Conservation (phyloP, 1,284 basidiomycete genomes). For the Caloboletus inedulis region DNA sequence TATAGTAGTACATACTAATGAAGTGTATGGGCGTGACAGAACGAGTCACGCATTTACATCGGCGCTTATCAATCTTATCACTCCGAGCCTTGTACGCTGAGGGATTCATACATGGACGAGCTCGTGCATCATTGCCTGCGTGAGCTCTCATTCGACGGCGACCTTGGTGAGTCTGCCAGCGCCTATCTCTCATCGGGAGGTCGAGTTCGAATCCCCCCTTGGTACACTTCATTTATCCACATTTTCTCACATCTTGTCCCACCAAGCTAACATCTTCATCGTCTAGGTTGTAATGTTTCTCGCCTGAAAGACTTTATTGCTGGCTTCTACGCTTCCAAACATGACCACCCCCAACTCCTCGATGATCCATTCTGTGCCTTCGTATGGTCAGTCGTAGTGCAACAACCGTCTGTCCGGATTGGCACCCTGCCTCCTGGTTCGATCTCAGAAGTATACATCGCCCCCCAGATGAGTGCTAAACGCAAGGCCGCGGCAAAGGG, state of each 20-base stretch:
- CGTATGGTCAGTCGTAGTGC: conserved; percentile 74
- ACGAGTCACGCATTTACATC: conserved; percentile 14
- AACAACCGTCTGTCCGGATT: conserved; percentile 67
- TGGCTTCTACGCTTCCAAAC: conserved; percentile 55
- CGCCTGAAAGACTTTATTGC: conserved; percentile 66
- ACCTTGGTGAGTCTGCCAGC: conserved; percentile 53
- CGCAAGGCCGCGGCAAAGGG: conserved; percentile 59
- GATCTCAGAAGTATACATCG: conserved; percentile 67
- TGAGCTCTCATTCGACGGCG: conserved; percentile 81
- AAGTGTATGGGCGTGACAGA: not conserved
- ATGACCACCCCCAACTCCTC: conserved; percentile 48
- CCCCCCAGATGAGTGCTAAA: conserved; percentile 63
- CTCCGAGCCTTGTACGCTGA: not conserved
- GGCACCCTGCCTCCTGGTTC: conserved; percentile 59
- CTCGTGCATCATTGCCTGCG: conserved; percentile 71
- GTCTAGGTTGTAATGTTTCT: conserved; percentile 64
- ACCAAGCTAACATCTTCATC: conserved; percentile 7
- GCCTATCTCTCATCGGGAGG: conserved; percentile 20
- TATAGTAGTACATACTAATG: too few species aligned
- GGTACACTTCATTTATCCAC: conserved; percentile 19
- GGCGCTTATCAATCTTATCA: conserved; percentile 4
- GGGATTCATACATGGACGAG: conserved; percentile 55
- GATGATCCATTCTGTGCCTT: conserved; percentile 78
- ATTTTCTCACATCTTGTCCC: conserved; percentile 22
- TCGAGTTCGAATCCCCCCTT: conserved; percentile 45